phyloP scores from a whole-genome alignment of 176 grass and related monocot species.

The Carex myosuroides region DNA sequence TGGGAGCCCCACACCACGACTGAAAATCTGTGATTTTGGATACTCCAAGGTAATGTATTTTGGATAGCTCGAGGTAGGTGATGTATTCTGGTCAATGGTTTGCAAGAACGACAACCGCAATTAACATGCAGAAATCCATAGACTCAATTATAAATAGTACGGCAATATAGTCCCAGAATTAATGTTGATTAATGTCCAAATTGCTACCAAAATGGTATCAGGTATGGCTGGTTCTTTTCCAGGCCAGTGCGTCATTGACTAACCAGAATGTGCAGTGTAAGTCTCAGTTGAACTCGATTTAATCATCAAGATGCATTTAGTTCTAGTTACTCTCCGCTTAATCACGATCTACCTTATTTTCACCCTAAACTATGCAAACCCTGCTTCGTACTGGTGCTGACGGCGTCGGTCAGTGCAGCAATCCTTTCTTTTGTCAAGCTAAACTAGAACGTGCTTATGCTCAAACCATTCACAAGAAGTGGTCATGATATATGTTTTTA shows the following conservation, averaged over 20 bases:
- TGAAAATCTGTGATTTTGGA: conserved; percentile 97
- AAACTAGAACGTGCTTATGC: not conserved
- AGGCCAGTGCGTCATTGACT: not conserved
- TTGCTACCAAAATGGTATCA: not conserved
- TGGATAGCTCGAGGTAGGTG: not conserved
- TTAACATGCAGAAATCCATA: not conserved
- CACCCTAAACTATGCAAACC: not conserved
- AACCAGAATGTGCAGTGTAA: not conserved
- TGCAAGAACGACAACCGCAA: not conserved
- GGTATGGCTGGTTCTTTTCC: not conserved
- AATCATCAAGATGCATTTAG: not conserved
- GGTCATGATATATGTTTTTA: not conserved
- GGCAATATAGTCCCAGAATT: too few species aligned
- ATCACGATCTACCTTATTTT: not conserved
- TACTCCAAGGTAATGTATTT: conserved; percentile 68
- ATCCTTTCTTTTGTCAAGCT: not conserved
- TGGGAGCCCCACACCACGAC: conserved; percentile 71
- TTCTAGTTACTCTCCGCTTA: not conserved
- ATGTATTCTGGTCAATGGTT: not conserved
- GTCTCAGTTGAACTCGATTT: not conserved
- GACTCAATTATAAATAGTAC: not conserved
- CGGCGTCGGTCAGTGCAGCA: not conserved
- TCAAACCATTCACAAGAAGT: not conserved
- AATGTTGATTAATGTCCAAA: not conserved
- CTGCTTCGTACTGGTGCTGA: not conserved